phyloP scores from a whole-genome alignment of 768 basidiomycete species.

The Rhodosporidiobolus odoratus region DNA sequence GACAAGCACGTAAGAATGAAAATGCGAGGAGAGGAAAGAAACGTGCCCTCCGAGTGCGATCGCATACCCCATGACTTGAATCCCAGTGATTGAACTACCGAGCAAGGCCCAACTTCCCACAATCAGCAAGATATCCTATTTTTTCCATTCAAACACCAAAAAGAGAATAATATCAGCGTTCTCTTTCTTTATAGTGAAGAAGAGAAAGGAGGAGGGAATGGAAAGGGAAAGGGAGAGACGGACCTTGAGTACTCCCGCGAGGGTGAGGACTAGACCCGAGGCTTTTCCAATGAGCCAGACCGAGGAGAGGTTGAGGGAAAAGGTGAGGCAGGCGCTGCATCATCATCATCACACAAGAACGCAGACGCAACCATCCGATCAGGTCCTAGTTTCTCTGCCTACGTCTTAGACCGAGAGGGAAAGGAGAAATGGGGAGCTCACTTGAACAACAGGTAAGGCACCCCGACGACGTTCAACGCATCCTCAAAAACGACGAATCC shows the following conservation, averaged over 20 bases:
- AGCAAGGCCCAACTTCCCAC: conserved; percentile 79
- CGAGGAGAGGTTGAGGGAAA: conserved; percentile 84
- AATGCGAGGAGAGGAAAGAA: neutral
- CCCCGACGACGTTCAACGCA: conserved; percentile 56
- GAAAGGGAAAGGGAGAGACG: too few species aligned
- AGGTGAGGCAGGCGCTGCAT: conserved; percentile 80
- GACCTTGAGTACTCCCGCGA: conserved; percentile 93
- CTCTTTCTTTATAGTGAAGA: too few species aligned
- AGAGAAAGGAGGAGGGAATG: too few species aligned
- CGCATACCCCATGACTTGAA: conserved; percentile 79
- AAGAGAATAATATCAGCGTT: neutral
- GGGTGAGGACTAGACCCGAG: conserved; percentile 79
- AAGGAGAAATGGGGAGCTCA: neutral
- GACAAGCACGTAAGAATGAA: neutral
- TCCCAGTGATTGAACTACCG: conserved; percentile 65
- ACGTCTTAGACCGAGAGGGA: too few species aligned
- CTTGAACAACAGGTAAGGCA: conserved; percentile 44
- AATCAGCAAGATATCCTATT: conserved; percentile 83
- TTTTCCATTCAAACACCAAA: conserved; percentile 11
- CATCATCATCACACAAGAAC: too few species aligned
- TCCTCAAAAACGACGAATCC: conserved; percentile 77
- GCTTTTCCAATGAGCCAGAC: conserved; percentile 81
- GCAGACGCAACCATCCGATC: too few species aligned
- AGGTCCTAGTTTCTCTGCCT: too few species aligned
- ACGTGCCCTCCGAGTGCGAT: conserved; percentile 67